These are phyloP conservation scores for Ceratobasidium sp. DNA, from an alignment of 1,284 basidiomycete species.

Conservation along the genomic window DNA sequence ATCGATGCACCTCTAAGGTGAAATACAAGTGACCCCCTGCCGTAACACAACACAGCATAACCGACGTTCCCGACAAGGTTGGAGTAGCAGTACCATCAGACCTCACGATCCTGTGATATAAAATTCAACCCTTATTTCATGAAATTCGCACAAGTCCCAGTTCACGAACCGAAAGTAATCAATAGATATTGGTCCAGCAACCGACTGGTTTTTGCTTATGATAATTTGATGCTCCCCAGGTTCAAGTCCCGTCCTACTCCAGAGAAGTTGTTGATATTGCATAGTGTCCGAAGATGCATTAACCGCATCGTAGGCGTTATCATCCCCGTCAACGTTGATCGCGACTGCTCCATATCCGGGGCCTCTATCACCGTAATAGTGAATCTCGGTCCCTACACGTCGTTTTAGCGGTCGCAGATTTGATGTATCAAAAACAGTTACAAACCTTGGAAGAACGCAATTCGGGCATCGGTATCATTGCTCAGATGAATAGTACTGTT, in stretches of 20 bases:
- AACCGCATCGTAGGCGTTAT: background rate
- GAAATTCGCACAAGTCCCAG: background rate
- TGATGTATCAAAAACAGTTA: background rate
- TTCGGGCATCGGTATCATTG: background rate
- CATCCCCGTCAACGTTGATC: background rate
- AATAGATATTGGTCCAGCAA: background rate
- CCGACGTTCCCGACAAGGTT: background rate
- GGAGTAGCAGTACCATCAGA: background rate
- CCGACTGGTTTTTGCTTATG: background rate
- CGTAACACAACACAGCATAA: background rate
- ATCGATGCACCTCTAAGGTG: background rate
- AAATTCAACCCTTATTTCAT: background rate
- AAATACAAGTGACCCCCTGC: background rate
- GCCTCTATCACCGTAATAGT: background rate
- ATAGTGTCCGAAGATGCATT: background rate
- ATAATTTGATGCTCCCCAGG: conserved; percentile 9
- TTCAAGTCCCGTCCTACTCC: conserved; percentile 1
- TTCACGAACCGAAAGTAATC: conserved; percentile 11
- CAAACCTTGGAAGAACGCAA: conserved; percentile 3
- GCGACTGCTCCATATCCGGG: background rate
- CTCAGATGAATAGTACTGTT: background rate
- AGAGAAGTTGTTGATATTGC: background rate
- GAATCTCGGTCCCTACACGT: background rate
- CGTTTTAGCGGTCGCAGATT: background rate
- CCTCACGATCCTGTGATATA: background rate